Conservation (phyloP, 495 filamentous ascomycete genomes). For the Neurospora sp. region DNA sequence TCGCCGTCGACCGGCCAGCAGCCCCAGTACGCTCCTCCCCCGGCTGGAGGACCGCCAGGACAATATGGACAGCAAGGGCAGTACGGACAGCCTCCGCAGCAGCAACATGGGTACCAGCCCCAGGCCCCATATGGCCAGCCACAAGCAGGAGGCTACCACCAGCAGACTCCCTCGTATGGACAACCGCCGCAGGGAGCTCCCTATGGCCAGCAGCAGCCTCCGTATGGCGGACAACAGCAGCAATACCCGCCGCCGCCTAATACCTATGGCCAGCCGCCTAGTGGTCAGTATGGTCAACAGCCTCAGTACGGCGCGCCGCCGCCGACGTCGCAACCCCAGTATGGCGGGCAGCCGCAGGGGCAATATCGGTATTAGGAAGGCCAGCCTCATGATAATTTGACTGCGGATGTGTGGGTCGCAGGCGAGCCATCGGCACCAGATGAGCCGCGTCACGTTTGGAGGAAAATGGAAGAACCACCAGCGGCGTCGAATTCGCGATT, state of each 20-base stretch:
- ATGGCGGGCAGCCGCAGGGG: slow-evolving; percentile 4
- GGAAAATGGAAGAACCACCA: too few relatives aligned
- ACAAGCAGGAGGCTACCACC: slow-evolving; percentile 13
- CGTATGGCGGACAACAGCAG: slow-evolving; percentile 8
- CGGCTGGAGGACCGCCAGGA: background rate
- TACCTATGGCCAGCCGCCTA: slow-evolving; percentile 4
- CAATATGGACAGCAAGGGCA: slow-evolving; percentile 4
- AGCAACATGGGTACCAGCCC: background rate
- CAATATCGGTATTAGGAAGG: background rate
- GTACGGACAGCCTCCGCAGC: slow-evolving; percentile 16
- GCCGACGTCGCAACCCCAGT: background rate
- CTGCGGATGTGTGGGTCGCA: too few relatives aligned
- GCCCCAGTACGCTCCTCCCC: slow-evolving; percentile 10
- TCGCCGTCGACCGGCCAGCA: slow-evolving; percentile 4
- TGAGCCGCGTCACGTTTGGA: background rate
- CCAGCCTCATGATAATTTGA: background rate
- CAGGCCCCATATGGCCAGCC: slow-evolving; percentile 15
- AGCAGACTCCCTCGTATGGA: slow-evolving; percentile 13
- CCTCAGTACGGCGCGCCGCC: slow-evolving; percentile 14
- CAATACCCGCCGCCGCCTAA: background rate
- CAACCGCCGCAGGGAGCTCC: slow-evolving; percentile 3
- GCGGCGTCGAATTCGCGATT: background rate
- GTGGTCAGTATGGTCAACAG: slow-evolving; percentile 6
- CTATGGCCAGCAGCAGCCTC: slow-evolving; percentile 4
- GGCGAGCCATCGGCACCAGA: background rate